Evolutionary conservation across 305 asterid species (phyloP).

Genomic region (Solanum hybrid): DNA sequence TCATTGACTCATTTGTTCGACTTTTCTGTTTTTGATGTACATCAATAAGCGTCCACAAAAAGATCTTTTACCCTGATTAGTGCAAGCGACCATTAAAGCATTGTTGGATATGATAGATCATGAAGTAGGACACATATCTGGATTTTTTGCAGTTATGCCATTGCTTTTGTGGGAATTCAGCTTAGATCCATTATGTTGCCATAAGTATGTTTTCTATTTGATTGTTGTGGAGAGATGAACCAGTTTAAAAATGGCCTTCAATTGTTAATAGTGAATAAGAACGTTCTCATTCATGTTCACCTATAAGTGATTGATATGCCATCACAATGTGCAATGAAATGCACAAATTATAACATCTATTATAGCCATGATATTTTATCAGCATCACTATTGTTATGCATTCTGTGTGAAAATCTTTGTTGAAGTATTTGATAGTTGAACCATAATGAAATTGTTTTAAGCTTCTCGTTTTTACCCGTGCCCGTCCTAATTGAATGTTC

Average conservation of each 20-base stretch:
- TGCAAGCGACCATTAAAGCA: neutral
- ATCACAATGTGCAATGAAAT: neutral
- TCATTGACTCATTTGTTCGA: neutral
- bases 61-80: neutral
- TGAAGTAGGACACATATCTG: neutral
- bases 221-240: neutral
- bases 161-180: neutral
- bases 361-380: neutral
- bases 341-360: neutral
- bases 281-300: neutral
- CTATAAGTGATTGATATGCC: neutral
- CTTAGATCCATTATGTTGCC: neutral
- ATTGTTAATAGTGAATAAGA: neutral
- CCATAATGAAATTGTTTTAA: neutral
- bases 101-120: neutral
- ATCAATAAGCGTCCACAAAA: neutral
- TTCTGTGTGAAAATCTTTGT: neutral
- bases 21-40: neutral
- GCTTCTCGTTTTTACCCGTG: neutral
- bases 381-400: neutral
- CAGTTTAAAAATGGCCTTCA: neutral
- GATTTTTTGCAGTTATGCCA: neutral
- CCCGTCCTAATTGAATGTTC: neutral
- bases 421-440: neutral
- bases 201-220: neutral